Percentiles rank a stretch among this genome's conserved stretches.
Conservation (phyloP, 352 stramenopile genomes). For the Globisporangium polare region DNA sequence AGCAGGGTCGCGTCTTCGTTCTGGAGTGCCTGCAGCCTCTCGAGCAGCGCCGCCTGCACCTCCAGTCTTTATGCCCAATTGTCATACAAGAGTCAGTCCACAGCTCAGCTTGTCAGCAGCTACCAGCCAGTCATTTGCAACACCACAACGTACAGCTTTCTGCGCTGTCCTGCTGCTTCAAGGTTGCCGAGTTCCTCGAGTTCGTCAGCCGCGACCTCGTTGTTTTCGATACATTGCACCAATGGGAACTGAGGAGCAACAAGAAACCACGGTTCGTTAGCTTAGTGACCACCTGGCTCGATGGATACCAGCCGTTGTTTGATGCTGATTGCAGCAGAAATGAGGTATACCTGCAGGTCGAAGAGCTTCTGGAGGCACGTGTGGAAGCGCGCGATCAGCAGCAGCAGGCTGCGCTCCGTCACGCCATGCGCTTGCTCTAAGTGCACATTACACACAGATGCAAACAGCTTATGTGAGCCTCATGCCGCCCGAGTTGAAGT, state of each 20-base stretch:
- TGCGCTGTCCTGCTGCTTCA: background rate
- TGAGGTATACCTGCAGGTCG: constrained; percentile 16
- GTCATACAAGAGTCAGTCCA: background rate
- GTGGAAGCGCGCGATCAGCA: constrained; percentile 19
- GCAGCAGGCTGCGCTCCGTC: constrained; percentile 15
- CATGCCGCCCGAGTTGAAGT: background rate
- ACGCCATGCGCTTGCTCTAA: constrained; percentile 12
- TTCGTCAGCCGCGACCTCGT: constrained; percentile 6
- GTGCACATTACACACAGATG: background rate
- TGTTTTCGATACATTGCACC: constrained; percentile 23
- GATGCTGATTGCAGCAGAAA: background rate
- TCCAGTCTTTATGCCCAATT: constrained; percentile 9
- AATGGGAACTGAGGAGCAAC: constrained; percentile 21
- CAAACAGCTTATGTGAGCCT: background rate
- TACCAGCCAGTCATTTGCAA: background rate
- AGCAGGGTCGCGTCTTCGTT: constrained; percentile 7
- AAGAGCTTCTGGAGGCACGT: constrained; percentile 18
- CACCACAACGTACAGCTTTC: constrained; percentile 12
- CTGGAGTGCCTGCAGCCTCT: constrained; percentile 14
- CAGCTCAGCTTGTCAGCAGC: background rate
- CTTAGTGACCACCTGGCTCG: too few relatives aligned
- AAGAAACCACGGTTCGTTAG: background rate
- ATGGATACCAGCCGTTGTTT: too few relatives aligned
- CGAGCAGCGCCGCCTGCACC: constrained; percentile 10
- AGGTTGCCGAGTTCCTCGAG: constrained; percentile 3